Base-by-base conservation (phyloP, 1,284 basidiomycete species). In the Tilletia setariae region DNA sequence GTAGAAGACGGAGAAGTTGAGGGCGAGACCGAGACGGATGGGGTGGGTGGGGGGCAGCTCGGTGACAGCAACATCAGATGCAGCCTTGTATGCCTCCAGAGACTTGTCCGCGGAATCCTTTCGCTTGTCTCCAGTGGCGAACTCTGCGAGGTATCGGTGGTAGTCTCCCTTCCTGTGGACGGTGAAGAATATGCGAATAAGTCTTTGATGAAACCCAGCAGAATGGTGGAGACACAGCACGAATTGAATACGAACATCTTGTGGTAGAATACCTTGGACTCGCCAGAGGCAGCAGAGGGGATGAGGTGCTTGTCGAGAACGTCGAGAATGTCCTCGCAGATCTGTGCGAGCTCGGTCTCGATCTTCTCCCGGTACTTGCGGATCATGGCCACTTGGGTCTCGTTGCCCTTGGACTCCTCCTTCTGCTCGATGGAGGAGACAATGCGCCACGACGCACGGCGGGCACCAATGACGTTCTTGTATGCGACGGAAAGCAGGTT, bases 1-100 rank as follows among this genome's bases (percentile, higher is more conserved):
- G 90, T 98, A 98, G 89, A 98, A 98, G 70, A 98, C 95, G 72
- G 94, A 97, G 89, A 98, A 98, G 90, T 98, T 98, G 83, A 98
- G 88, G 64, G 95, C 96, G 69, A 98, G 92, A 86, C 95, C 95
- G 75, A 98, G 92, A 84, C 95, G 94, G 86, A 98, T 98, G 78
- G 95, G 95, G 87, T 98, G 96, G 79, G 95, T 98, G 32, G 95
- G 96, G 51, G 95, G 94, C 65, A 98, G 90, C 86, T 98, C 94
- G 66, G 91, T 95, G 78, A 95, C 90, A 77, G 95, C 95, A 84
- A 98, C 94, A 79, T 98, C 94, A 67, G 94, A 97, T 68, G 95
- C 95, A 75, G 93, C 92, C 90, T 98, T 98, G 91, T 98, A 98
- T 68, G 95, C 94, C 86, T 94, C 94, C 81, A 98, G 88, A 28